Evolutionary conservation across 345 rosid genomes (phyloP).

Genomic region (Angophora floribunda): DNA sequence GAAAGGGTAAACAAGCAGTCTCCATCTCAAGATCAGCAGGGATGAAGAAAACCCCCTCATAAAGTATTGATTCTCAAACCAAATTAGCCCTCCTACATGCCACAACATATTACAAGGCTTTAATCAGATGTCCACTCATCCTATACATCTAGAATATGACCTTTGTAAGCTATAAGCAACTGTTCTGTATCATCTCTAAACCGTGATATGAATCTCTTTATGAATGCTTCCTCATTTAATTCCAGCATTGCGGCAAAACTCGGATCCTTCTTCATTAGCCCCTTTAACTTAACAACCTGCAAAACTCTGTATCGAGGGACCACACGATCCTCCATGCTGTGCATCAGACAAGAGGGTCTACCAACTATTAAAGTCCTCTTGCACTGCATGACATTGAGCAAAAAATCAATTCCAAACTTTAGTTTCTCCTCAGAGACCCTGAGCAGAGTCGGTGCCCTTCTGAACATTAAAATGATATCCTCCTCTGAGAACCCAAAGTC

Average conservation of each 20-base stretch:
- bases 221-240: constrained; percentile 5
- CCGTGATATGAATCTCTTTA: constrained; percentile 11
- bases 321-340: constrained; percentile 20
- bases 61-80: not conserved
- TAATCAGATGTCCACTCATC: not conserved
- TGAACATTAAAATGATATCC: constrained; percentile 15
- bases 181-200: constrained; percentile 16
- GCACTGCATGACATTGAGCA: constrained; percentile 1
- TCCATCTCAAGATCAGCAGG: not conserved
- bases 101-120: constrained; percentile 12
- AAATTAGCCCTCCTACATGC: not conserved
- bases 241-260: not conserved
- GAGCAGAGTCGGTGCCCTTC: constrained; percentile 13
- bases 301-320: constrained; percentile 23
- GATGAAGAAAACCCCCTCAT: not conserved
- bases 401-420: constrained; percentile 17
- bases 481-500: constrained; percentile 16
- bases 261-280: constrained; percentile 13
- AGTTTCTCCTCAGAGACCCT: constrained; percentile 16
- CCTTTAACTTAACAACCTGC: constrained; percentile 14
- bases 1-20: not conserved
- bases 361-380: constrained; percentile 8
- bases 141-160: not conserved
- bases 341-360: constrained; percentile 6
- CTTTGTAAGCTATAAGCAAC: constrained; percentile 18